These are phyloP conservation scores for Lactifluus pinguis DNA, from an alignment of 768 basidiomycete genomes.

Conservation along the genomic window DNA sequence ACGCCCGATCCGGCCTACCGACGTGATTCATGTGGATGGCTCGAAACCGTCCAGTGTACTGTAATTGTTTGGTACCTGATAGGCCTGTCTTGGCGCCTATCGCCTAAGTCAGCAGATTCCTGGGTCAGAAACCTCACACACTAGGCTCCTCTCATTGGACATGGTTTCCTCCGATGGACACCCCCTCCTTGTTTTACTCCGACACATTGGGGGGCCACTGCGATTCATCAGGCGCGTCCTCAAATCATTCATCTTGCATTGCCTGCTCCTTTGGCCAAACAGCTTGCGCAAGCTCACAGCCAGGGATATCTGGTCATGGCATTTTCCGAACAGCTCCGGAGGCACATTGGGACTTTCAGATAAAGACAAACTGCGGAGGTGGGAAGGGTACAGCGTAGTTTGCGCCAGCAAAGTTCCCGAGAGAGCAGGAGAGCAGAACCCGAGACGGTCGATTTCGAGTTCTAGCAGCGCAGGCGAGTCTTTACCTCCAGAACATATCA, in stretches of 20 bases:
- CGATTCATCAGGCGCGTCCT: background rate
- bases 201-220: background rate
- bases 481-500: background rate
- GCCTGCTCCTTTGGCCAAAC: background rate
- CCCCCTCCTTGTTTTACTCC: background rate
- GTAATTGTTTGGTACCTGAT: no score
- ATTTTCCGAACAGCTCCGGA: background rate
- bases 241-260: constrained; percentile 1
- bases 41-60: no score
- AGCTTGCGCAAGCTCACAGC: background rate
- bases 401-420: background rate
- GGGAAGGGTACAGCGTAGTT: background rate
- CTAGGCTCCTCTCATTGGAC: background rate
- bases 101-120: no score
- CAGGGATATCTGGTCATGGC: background rate
- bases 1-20: no score
- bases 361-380: no score
- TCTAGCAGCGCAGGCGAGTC: background rate
- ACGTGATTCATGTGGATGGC: no score
- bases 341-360: background rate
- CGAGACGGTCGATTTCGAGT: background rate
- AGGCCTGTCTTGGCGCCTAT: no score
- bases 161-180: background rate
- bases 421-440: background rate
- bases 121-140: no score